phyloP scores from a whole-genome alignment of 192 early-diverging fungal genomes.

The Coemansia sp. region DNA sequence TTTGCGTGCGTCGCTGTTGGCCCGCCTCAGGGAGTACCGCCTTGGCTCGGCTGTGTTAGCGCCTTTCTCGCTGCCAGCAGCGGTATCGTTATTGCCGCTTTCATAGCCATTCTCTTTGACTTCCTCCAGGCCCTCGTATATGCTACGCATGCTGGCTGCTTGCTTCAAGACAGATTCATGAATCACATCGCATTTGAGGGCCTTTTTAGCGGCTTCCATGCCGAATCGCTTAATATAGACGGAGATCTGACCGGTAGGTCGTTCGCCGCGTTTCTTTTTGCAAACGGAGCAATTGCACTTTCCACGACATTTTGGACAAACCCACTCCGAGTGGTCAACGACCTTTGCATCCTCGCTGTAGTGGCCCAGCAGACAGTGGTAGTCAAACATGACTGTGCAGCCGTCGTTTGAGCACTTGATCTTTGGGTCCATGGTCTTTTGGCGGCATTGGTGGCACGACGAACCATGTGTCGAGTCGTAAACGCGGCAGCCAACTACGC shows the following conservation, averaged over 20 bases:
- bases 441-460: conserved; percentile 50
- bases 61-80: background rate
- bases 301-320: conserved; percentile 36
- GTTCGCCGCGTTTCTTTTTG: conserved; percentile 27
- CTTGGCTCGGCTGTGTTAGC: background rate
- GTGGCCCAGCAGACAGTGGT: conserved; percentile 25
- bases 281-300: conserved; percentile 44
- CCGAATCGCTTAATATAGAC: conserved; percentile 28
- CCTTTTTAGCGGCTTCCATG: conserved; percentile 13
- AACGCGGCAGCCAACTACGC: conserved; percentile 21
- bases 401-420: conserved; percentile 21
- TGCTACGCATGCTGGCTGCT: background rate
- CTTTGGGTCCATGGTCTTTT: conserved; percentile 41
- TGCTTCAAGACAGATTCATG: conserved; percentile 1
- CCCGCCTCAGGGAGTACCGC: conserved; percentile 8
- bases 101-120: conserved; percentile 3
- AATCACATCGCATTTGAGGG: conserved; percentile 12
- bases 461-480: conserved; percentile 25
- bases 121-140: background rate
- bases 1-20: conserved; percentile 10
- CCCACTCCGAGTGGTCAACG: conserved; percentile 19
- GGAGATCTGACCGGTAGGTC: conserved; percentile 40
- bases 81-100: background rate
- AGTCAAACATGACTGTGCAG: conserved; percentile 35
- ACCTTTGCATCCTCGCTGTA: conserved; percentile 29